These are phyloP conservation scores for Umbellularia californica DNA, from an alignment of 164 flowering plant genomes.

Conservation along the genomic window DNA sequence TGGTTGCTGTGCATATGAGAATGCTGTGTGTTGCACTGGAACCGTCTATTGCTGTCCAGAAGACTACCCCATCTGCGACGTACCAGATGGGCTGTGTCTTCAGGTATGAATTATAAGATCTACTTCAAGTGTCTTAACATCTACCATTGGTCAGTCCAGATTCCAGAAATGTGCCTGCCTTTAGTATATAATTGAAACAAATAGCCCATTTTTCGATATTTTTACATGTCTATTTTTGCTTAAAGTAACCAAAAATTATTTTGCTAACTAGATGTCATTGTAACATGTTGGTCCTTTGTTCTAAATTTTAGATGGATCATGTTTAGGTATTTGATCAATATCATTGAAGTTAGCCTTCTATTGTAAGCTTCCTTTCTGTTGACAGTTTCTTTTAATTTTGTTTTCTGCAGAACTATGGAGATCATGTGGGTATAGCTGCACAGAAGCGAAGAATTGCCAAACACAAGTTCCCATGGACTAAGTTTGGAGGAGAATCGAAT, in stretches of 20 bases:
- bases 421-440: constrained; percentile 49
- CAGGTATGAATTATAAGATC: constrained; percentile 32
- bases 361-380: neutral
- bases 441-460: constrained; percentile 57
- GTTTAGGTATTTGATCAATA: neutral
- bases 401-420: constrained; percentile 37
- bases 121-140: too few relatives aligned
- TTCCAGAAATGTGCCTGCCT: too few relatives aligned
- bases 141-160: too few relatives aligned
- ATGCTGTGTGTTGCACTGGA: constrained; percentile 72
- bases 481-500: constrained; percentile 23
- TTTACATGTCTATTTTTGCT: too few relatives aligned
- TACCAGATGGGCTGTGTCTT: constrained; percentile 56
- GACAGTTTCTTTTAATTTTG: neutral
- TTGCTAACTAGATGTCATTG: too few relatives aligned
- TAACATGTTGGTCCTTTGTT: neutral
- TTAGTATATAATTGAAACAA: too few relatives aligned
- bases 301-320: neutral
- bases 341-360: too few relatives aligned
- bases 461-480: constrained; percentile 62
- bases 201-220: neutral
- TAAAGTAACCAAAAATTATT: too few relatives aligned
- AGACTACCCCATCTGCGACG: constrained; percentile 73
- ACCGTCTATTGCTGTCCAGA: constrained; percentile 65
- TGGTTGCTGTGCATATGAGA: constrained; percentile 65